These are phyloP conservation scores for Cenchrus americanus DNA, from an alignment of 176 grass and related monocot species.

Conservation along the genomic window DNA sequence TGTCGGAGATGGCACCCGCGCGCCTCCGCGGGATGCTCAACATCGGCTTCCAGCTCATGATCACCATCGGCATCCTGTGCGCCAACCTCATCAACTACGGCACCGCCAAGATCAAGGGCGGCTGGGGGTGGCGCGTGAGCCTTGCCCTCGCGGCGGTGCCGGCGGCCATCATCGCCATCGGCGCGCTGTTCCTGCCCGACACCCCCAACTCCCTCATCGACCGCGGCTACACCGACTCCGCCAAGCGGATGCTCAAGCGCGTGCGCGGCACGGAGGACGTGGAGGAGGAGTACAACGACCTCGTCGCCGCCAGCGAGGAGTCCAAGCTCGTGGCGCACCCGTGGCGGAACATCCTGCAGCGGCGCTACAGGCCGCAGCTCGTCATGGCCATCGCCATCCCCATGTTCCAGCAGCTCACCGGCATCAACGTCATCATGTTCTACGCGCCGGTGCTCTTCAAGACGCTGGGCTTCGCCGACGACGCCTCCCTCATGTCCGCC, in stretches of 20 bases:
- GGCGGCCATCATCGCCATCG: slow-evolving; percentile 73
- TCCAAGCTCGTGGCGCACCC: slow-evolving; percentile 69
- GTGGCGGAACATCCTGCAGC: slow-evolving; percentile 74
- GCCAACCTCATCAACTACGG: slow-evolving; percentile 94
- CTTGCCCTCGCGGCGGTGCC: slow-evolving; percentile 85
- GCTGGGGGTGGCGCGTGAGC: slow-evolving; percentile 90
- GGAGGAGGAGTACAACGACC: slow-evolving; percentile 74
- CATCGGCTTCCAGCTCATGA: slow-evolving; percentile 96
- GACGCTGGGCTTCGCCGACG: slow-evolving; percentile 80
- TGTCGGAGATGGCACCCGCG: slow-evolving; percentile 96
- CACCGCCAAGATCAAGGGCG: slow-evolving; percentile 75
- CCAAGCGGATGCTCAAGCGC: slow-evolving; percentile 76
- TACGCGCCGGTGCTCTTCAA: slow-evolving; percentile 77
- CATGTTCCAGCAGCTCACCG: slow-evolving; percentile 62
- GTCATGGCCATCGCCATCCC: slow-evolving; percentile 71
- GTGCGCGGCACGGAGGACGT: slow-evolving; percentile 90
- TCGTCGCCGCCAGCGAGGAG: slow-evolving; percentile 78
- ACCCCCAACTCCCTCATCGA: slow-evolving; percentile 93
- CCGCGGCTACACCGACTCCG: slow-evolving; percentile 63
- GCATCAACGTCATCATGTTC: slow-evolving; percentile 72
- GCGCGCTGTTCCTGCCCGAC: slow-evolving; percentile 91
- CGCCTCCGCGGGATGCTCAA: slow-evolving; percentile 91
- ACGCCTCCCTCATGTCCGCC: slow-evolving; percentile 79
- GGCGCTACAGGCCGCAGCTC: slow-evolving; percentile 66
- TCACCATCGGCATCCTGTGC: slow-evolving; percentile 83